phyloP scores from a whole-genome alignment of 1,139 yeast species.

The Nematodospora anomalae region DNA sequence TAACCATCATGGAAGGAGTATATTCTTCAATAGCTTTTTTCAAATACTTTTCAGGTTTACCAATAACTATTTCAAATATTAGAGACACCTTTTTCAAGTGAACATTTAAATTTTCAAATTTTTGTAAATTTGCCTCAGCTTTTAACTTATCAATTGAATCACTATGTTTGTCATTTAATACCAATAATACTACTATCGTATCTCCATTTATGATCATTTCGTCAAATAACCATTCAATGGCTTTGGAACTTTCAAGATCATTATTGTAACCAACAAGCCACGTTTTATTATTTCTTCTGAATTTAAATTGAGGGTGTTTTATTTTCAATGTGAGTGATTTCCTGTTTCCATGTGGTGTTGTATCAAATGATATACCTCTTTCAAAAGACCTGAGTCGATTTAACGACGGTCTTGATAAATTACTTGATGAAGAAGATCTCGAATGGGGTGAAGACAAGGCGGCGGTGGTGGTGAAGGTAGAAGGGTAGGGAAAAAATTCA shows the following conservation, averaged over 20 bases:
- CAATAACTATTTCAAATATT: slow-evolving; percentile 61
- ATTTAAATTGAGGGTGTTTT: slow-evolving; percentile 56
- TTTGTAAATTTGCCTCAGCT: slow-evolving; percentile 37
- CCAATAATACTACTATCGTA: slow-evolving; percentile 60
- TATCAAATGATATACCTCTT: slow-evolving; percentile 55
- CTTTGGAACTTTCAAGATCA: slow-evolving; percentile 56
- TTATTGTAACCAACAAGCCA: slow-evolving; percentile 62
- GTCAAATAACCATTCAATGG: slow-evolving; percentile 66
- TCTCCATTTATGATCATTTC: slow-evolving; percentile 66
- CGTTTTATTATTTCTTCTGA: slow-evolving; percentile 59
- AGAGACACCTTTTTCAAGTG: slow-evolving; percentile 51
- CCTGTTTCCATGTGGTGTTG: slow-evolving; percentile 38
- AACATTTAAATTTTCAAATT: slow-evolving; percentile 48
- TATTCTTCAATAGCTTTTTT: slow-evolving; percentile 59
- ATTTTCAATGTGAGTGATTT: slow-evolving; percentile 53
- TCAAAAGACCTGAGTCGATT: slow-evolving; percentile 20
- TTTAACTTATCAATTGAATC: slow-evolving; percentile 27
- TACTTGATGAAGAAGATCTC: not conserved
- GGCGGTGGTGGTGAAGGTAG: not conserved
- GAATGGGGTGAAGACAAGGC: slow-evolving; percentile 4
- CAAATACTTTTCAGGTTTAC: slow-evolving; percentile 57
- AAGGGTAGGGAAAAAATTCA: not conserved
- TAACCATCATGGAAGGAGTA: slow-evolving; percentile 63
- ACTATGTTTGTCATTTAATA: slow-evolving; percentile 46
- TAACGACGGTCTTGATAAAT: slow-evolving; percentile 8